Evolutionary conservation across 352 stramenopile species (phyloP).

Genomic region (Peronospora destructor): DNA sequence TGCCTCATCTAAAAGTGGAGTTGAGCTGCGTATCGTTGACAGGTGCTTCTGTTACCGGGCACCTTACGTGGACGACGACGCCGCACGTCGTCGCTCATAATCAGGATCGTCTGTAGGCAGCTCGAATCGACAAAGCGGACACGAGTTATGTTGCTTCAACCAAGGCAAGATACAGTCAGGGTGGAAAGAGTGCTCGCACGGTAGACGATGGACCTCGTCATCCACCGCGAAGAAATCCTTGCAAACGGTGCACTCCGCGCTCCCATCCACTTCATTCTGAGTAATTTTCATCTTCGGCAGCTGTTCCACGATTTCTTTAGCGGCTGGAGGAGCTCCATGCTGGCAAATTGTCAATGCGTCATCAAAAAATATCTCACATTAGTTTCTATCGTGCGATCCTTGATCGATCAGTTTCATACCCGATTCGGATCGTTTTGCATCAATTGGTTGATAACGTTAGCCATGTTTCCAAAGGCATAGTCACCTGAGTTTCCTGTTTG

Average conservation of each 20-base stretch:
- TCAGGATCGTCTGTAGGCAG: conserved; percentile 78
- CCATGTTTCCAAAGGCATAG: conserved; percentile 82
- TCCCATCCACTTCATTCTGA: conserved; percentile 65
- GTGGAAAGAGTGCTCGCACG: conserved; percentile 75
- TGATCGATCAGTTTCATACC: conserved; percentile 29
- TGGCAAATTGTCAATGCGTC: conserved; percentile 17
- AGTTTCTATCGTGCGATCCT: conserved; percentile 1
- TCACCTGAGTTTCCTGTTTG: conserved; percentile 62
- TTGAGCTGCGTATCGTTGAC: neutral
- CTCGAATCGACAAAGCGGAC: conserved; percentile 77
- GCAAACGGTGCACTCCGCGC: conserved; percentile 79
- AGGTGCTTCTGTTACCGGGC: conserved; percentile 1
- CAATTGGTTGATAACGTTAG: conserved; percentile 82
- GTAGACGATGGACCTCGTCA: conserved; percentile 66
- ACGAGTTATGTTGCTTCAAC: conserved; percentile 87
- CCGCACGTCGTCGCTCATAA: conserved; percentile 56
- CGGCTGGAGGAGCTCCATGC: conserved; percentile 70
- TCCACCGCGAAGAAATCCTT: conserved; percentile 80
- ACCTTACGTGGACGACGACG: conserved; percentile 20
- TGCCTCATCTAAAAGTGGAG: conserved; percentile 8
- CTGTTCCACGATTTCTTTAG: conserved; percentile 70
- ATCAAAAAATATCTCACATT: conserved; percentile 7
- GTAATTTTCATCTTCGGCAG: conserved; percentile 69
- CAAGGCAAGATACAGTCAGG: conserved; percentile 83
- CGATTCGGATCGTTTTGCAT: conserved; percentile 86